Conservation (phyloP, 2,329 filamentous ascomycete species). For the Ophiocordyceps camponoti-leonardi region DNA sequence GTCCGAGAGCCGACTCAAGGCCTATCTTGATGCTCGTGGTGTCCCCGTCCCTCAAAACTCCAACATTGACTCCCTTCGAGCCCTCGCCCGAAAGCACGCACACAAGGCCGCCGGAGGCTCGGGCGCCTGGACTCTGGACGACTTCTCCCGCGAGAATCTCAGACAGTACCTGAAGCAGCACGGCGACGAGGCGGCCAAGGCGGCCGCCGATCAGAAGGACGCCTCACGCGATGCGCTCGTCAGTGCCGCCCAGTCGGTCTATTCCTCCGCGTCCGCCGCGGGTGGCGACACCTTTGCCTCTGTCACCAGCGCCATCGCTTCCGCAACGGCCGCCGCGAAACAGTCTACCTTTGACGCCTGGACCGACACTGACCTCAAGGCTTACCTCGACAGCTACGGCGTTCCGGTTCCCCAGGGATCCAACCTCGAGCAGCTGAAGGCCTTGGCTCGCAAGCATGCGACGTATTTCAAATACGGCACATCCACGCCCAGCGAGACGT, state of each 20-base stretch:
- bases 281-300: conserved; percentile 45
- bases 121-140: conserved; percentile 65
- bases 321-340: conserved; percentile 49
- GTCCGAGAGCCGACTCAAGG: conserved; percentile 64
- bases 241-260: conserved; percentile 43
- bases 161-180: conserved; percentile 36
- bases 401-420: conserved; percentile 50
- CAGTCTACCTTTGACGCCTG: conserved; percentile 53
- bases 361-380: conserved; percentile 58
- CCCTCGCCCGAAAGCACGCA: conserved; percentile 54
- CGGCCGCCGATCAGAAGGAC: conserved; percentile 43
- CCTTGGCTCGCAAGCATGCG: conserved; percentile 52
- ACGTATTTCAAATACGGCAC: conserved; percentile 68
- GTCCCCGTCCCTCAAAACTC: conserved; percentile 56
- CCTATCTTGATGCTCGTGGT: conserved; percentile 60
- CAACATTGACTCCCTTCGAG: conserved; percentile 56
- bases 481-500: conserved; percentile 43
- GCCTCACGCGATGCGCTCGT: conserved; percentile 59
- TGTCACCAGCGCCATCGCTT: conserved; percentile 51
- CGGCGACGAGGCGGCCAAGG: conserved; percentile 36
- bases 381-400: conserved; percentile 66
- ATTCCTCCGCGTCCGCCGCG: conserved; percentile 38
- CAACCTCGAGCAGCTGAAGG: conserved; percentile 50
- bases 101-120: conserved; percentile 53
- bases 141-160: conserved; percentile 54